These are phyloP conservation scores for Aspergillus cristatus DNA, from an alignment of 495 filamentous ascomycete genomes.

Conservation along the genomic window DNA sequence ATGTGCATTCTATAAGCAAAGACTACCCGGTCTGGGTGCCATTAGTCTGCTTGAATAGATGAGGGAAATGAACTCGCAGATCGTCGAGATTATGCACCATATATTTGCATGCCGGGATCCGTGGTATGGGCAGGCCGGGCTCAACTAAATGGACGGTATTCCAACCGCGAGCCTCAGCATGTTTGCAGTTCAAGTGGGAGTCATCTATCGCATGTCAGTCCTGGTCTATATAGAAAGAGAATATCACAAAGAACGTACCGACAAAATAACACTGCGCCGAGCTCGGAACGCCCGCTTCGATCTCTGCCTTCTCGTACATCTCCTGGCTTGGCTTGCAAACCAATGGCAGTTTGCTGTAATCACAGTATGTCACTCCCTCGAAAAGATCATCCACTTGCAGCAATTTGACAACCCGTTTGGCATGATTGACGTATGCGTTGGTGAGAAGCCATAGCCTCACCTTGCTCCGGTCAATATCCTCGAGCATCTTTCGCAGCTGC, in stretches of 20 bases:
- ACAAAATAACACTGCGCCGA: conserved; percentile 72
- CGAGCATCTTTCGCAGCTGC: conserved; percentile 62
- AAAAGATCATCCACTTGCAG: conserved; percentile 80
- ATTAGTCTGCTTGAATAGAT: conserved; percentile 53
- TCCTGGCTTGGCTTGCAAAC: conserved; percentile 75
- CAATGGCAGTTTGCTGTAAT: conserved; percentile 60
- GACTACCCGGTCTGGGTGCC: neutral
- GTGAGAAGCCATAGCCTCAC: conserved; percentile 91
- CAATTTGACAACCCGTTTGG: conserved; percentile 66
- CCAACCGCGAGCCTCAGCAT: conserved; percentile 71
- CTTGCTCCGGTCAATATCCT: conserved; percentile 67
- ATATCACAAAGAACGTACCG: conserved; percentile 42
- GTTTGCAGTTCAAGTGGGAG: conserved; percentile 63
- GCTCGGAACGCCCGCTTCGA: conserved; percentile 49
- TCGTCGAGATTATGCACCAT: conserved; percentile 65
- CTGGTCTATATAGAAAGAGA: neutral
- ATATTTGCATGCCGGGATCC: conserved; percentile 51
- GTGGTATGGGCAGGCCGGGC: conserved; percentile 49
- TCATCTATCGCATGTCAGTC: conserved; percentile 47
- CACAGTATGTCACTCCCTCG: conserved; percentile 87
- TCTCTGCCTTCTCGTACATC: conserved; percentile 76
- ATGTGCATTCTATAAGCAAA: neutral
- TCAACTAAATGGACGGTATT: conserved; percentile 74
- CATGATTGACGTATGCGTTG: conserved; percentile 91
- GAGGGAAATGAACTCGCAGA: conserved; percentile 61